A percentile compares a stretch with the other conserved stretches of the same genome.
Conservation (phyloP, 257 asterid genomes). For the Gentiana dahurica region DNA sequence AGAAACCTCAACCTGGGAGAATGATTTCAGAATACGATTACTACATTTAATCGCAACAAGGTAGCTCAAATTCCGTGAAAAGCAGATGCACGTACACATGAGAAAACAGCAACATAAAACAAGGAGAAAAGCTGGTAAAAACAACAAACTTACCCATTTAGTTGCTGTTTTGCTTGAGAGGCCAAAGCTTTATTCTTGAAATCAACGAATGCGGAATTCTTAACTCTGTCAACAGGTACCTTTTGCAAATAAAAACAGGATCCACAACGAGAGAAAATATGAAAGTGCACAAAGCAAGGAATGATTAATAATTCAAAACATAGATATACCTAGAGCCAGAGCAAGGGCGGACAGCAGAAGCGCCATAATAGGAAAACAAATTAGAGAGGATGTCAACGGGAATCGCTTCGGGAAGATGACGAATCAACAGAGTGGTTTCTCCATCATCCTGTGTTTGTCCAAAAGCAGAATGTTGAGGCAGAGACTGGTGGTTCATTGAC, state of each 20-base stretch:
- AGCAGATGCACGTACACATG: not conserved
- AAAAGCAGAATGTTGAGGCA: not conserved
- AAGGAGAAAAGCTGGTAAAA: not conserved
- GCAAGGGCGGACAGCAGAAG: constrained; percentile 64
- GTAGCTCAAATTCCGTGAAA: not conserved
- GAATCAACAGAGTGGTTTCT: constrained; percentile 45
- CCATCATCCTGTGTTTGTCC: constrained; percentile 10
- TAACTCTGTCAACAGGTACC: constrained; percentile 29
- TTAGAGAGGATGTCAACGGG: constrained; percentile 46
- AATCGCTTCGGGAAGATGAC: constrained; percentile 88
- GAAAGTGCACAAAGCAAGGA: not conserved
- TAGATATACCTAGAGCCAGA: constrained; percentile 45
- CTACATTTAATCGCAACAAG: not conserved
- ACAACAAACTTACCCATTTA: constrained; percentile 48
- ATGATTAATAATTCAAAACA: not conserved
- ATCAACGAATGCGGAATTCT: constrained; percentile 75
- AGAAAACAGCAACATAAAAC: too few relatives aligned
- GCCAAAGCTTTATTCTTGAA: constrained; percentile 60
- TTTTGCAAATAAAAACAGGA: not conserved
- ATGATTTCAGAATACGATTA: too few relatives aligned
- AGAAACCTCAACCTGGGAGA: constrained; percentile 61
- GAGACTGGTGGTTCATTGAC: not conserved
- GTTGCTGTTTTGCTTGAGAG: constrained; percentile 66
- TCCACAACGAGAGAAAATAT: too few relatives aligned
- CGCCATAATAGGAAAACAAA: constrained; percentile 78